phyloP scores from a whole-genome alignment of 306 rosid genomes.

The Cicer judaicum region DNA sequence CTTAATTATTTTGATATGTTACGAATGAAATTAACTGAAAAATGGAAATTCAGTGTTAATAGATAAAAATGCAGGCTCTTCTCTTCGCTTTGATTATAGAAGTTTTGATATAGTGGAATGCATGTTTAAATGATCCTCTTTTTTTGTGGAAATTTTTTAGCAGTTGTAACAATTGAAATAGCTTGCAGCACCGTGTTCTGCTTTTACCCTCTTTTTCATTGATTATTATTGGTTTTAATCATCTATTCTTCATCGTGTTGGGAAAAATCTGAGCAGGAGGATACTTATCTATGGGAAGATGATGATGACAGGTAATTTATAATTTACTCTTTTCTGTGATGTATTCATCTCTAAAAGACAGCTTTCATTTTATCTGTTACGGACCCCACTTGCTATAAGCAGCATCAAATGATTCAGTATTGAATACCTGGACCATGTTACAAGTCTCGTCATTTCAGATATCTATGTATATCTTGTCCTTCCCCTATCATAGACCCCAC shows the following conservation, averaged over 20 bases:
- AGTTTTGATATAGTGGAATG: constrained; percentile 26
- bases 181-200: constrained; percentile 13
- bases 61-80: constrained; percentile 11
- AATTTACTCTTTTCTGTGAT: constrained; percentile 22
- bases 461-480: constrained; percentile 3
- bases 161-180: background rate
- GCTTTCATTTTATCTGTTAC: constrained; percentile 20
- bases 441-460: constrained; percentile 20
- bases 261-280: constrained; percentile 69
- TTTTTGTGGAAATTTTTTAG: background rate
- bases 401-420: constrained; percentile 11
- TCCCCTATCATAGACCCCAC: constrained; percentile 8
- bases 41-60: background rate
- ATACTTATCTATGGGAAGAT: constrained; percentile 96
- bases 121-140: background rate
- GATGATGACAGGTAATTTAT: constrained; percentile 84
- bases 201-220: background rate
- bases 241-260: constrained; percentile 40
- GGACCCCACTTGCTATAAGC: constrained; percentile 28
- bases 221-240: constrained; percentile 34
- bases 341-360: background rate
- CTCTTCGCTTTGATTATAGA: constrained; percentile 16
- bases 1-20: background rate
- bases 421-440: background rate
- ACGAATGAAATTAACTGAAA: background rate